Evolutionary conservation across 2,329 filamentous ascomycete species (phyloP).

Genomic region (Ophiostoma australiae): DNA sequence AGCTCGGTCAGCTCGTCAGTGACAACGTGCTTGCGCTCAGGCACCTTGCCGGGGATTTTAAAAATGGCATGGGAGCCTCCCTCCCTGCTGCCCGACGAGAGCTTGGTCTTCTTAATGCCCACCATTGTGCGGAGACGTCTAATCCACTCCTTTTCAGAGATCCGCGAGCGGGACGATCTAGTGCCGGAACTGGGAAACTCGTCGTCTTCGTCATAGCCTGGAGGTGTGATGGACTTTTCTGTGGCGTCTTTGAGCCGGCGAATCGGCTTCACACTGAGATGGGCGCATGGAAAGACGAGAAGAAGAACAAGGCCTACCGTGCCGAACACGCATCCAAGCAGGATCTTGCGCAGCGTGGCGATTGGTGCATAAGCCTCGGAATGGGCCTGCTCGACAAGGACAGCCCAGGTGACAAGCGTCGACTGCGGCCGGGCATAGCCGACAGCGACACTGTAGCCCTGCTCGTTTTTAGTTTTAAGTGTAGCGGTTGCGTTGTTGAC

Average conservation of each 20-base stretch:
- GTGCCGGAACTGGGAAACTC: conserved; percentile 41
- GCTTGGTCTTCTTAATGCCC: conserved; percentile 33
- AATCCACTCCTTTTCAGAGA: conserved; percentile 43
- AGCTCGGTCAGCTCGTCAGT: conserved; percentile 83
- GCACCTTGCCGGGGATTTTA: conserved; percentile 79
- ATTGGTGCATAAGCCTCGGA: conserved; percentile 74
- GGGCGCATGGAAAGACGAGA: conserved; percentile 71
- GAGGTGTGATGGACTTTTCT: conserved; percentile 64
- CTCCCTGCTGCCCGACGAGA: conserved; percentile 33
- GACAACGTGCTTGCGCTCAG: conserved; percentile 66
- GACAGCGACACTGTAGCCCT: conserved; percentile 65
- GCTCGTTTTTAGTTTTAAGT: conserved; percentile 68
- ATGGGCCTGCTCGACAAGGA: conserved; percentile 72
- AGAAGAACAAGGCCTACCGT: conserved; percentile 69
- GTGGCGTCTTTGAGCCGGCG: conserved; percentile 70
- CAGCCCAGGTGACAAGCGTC: conserved; percentile 70
- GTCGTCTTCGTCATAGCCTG: conserved; percentile 54
- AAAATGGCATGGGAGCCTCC: conserved; percentile 53
- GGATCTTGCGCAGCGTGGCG: conserved; percentile 66
- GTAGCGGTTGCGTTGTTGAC: conserved; percentile 65
- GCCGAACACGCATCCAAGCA: conserved; percentile 80
- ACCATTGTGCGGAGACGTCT: conserved; percentile 34
- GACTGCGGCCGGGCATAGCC: conserved; percentile 70
- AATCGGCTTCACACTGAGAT: conserved; percentile 77
- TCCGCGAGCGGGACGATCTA: conserved; percentile 41